These are phyloP conservation scores for Tuctoria greenei DNA, from an alignment of 176 grass and related monocot genomes.

Conservation along the genomic window DNA sequence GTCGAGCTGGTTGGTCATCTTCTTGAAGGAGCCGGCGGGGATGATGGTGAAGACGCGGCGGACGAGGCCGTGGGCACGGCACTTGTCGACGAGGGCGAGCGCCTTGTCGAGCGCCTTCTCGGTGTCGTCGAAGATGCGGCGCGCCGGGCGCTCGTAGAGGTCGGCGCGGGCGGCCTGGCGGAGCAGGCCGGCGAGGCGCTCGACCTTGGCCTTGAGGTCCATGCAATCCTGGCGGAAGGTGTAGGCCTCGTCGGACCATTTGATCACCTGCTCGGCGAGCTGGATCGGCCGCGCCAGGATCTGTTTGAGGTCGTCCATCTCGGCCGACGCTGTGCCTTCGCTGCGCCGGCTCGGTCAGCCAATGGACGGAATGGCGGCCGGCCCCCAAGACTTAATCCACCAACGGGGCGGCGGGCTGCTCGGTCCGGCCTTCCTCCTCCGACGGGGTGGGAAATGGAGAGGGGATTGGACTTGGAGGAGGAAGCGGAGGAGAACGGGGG, in stretches of 20 bases:
- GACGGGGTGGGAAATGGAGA: conserved; percentile 12
- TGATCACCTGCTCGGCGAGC: conserved; percentile 73
- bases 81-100: conserved; percentile 67
- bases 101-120: conserved; percentile 95
- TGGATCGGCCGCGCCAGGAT: conserved; percentile 88
- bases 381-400: conserved; percentile 1
- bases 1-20: conserved; percentile 83
- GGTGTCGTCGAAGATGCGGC: conserved; percentile 88
- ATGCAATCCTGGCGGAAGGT: conserved; percentile 67
- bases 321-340: not conserved
- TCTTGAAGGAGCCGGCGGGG: conserved; percentile 73
- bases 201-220: conserved; percentile 69
- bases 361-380: conserved; percentile 24
- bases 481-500: conserved; percentile 11
- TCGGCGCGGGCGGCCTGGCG: conserved; percentile 71
- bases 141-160: conserved; percentile 77
- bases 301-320: conserved; percentile 81
- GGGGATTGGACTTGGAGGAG: not conserved
- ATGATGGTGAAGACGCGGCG: conserved; percentile 93
- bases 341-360: not conserved
- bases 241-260: conserved; percentile 63
- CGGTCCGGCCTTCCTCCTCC: conserved; percentile 41
- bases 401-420: conserved; percentile 12
- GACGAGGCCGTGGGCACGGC: conserved; percentile 69
- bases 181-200: conserved; percentile 59